These are phyloP conservation scores for Epichloe uncinata DNA, from an alignment of 2,329 filamentous ascomycete species.

Conservation along the genomic window DNA sequence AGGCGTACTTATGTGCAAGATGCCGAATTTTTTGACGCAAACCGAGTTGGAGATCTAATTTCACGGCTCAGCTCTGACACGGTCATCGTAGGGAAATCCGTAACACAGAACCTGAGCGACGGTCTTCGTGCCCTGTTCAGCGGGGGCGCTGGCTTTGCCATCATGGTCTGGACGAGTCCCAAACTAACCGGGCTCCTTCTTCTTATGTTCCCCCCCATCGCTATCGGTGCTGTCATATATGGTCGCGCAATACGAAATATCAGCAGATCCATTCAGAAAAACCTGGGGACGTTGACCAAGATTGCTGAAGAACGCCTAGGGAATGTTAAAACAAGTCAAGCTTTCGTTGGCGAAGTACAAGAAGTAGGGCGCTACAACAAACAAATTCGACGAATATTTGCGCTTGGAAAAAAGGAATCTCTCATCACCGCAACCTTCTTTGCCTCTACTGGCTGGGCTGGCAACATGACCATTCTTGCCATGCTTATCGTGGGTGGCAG, in stretches of 20 bases:
- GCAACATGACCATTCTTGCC: constrained; percentile 90
- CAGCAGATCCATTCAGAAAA: constrained; percentile 86
- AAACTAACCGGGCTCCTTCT: constrained; percentile 79
- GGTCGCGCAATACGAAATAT: constrained; percentile 79
- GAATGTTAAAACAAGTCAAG: constrained; percentile 92
- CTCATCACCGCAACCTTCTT: constrained; percentile 88
- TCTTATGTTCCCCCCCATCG: constrained; percentile 87
- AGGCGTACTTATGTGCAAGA: constrained; percentile 91
- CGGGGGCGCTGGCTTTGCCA: constrained; percentile 72
- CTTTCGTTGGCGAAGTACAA: constrained; percentile 84
- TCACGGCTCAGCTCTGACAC: constrained; percentile 92
- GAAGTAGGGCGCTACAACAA: constrained; percentile 85
- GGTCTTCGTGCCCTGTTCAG: constrained; percentile 86
- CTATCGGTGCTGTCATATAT: constrained; percentile 81
- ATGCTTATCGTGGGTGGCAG: constrained; percentile 82
- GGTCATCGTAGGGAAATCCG: constrained; percentile 95
- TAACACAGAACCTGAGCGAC: constrained; percentile 94
- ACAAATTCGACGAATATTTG: constrained; percentile 85
- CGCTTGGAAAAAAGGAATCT: constrained; percentile 78
- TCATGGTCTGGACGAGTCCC: constrained; percentile 94
- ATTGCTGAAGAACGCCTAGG: constrained; percentile 96
- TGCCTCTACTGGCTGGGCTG: constrained; percentile 71
- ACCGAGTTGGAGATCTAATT: constrained; percentile 90
- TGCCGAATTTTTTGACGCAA: constrained; percentile 97
- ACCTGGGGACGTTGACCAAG: constrained; percentile 83